These are phyloP conservation scores for Syzygium syzygioides DNA, from an alignment of 441 rosid genomes.

Conservation along the genomic window DNA sequence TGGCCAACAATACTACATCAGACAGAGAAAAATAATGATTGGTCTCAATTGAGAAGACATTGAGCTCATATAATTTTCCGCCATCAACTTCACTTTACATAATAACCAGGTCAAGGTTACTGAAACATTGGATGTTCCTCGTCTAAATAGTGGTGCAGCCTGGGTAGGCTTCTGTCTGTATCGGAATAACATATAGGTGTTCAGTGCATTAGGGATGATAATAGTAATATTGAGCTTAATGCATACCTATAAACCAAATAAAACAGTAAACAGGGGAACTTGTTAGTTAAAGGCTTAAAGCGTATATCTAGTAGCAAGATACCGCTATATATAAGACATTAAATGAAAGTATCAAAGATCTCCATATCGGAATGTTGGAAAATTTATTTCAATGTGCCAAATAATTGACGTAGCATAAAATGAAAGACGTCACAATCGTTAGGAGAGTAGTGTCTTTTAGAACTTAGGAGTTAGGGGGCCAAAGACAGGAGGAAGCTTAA, in stretches of 20 bases:
- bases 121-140: neutral
- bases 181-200: neutral
- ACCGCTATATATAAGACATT: neutral
- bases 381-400: neutral
- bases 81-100: neutral
- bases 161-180: neutral
- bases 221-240: neutral
- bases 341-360: neutral
- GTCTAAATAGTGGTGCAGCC: neutral
- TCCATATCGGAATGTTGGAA: neutral
- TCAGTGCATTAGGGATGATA: neutral
- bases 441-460: neutral
- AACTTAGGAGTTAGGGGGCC: neutral
- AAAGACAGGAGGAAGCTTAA: neutral
- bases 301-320: neutral
- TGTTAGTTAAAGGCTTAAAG: neutral
- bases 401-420: neutral
- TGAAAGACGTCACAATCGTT: neutral
- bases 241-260: neutral
- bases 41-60: neutral
- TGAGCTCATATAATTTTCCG: neutral
- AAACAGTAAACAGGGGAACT: neutral
- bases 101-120: neutral
- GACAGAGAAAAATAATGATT: neutral
- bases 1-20: neutral